Evolutionary conservation across 495 filamentous ascomycete genomes (phyloP), one percentile per base, ranked within the genome.

Genomic region (Neurospora pannonica): DNA sequence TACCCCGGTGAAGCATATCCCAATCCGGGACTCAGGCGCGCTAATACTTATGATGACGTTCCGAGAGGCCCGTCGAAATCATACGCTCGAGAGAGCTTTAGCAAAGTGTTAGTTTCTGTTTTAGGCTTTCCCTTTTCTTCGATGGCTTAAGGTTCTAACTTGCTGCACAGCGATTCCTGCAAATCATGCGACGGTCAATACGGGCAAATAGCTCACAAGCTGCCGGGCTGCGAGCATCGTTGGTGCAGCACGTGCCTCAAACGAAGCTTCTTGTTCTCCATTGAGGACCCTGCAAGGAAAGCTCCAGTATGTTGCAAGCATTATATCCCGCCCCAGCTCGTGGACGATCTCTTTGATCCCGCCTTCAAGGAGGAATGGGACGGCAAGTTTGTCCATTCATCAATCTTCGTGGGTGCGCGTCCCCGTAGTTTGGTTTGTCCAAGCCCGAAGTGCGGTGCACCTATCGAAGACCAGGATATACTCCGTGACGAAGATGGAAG

Each of bases 361-460:
- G 84, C 88, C 72, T 95, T 94, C 82, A 94, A 95, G 82, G 87
- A 81, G 74, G 85, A 84, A 4, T 97, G 93, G 93, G 93, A 94
- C 81, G 86, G 84, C 36, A 94, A 94, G 77, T 94, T 88, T 77
- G 84, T 87, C 73, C 92, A 94, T 79, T 92, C 89, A 75, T 89
- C 91, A 37, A 92, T 90, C 15, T 88, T 78, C 88, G 90, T 70
- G 86, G 93, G 70, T 93, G 93, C 81, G 95, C 93, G 75, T 92
- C 93, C 5, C 84, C 85, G 19, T 85, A 85, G 24, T 85, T 28
- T 67, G 28, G 54, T 67, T 4, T 67, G 54, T 67, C 54, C 54
- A 15, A 17, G 19, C 15, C 28, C 54, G 5, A 67, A 87, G 19
- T 97, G 93, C 76, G 92, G 92, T 15, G 88, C 91, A 78, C 92